Conservation (phyloP, 73 alveolate genomes). For the Blepharisma stoltei region DNA sequence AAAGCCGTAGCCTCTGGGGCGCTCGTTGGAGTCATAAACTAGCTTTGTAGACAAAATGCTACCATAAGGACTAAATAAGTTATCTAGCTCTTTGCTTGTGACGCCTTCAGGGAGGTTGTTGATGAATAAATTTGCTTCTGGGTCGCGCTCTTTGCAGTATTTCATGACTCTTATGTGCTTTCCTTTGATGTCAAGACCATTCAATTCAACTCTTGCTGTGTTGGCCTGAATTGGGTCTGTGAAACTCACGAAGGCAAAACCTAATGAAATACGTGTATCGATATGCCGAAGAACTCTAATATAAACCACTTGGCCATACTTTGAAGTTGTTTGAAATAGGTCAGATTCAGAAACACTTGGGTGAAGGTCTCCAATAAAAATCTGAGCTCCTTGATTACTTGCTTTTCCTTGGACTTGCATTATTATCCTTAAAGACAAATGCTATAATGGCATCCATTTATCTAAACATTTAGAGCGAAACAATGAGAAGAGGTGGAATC, state of each 20-base stretch:
- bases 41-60: neutral
- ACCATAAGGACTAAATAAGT: neutral
- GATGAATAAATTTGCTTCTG: conserved; percentile 6
- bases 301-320: neutral
- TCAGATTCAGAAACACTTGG: conserved; percentile 2
- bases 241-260: conserved; percentile 55
- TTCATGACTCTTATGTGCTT: conserved; percentile 28
- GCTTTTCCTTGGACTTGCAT: too few species aligned
- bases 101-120: neutral
- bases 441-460: too few species aligned
- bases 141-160: neutral
- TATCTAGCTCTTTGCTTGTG: neutral
- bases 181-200: conserved; percentile 53
- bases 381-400: neutral
- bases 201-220: conserved; percentile 58
- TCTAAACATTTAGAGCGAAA: too few species aligned
- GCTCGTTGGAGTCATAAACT: neutral
- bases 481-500: too few species aligned
- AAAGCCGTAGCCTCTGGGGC: conserved; percentile 13
- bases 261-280: neutral
- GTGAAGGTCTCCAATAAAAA: conserved; percentile 4
- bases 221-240: conserved; percentile 51
- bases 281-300: neutral
- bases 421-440: too few species aligned
- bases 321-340: neutral